Evolutionary conservation across 2,329 filamentous ascomycete genomes (phyloP).

Genomic region (Aspergillus sp.): DNA sequence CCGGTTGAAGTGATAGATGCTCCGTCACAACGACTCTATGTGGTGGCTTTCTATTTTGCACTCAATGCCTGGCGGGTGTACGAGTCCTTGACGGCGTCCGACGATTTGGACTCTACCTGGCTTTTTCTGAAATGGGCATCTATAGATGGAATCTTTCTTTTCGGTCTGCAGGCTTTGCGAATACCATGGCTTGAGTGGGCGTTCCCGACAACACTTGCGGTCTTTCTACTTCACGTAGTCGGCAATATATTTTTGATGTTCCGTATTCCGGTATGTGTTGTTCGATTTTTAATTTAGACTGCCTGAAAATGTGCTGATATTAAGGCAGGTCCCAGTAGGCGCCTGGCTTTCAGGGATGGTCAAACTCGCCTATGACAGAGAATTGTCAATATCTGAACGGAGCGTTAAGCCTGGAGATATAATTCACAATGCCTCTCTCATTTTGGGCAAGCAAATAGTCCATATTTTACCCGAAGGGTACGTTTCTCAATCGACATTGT

Average conservation of each 20-base stretch:
- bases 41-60: constrained; percentile 69
- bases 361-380: constrained; percentile 85
- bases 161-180: constrained; percentile 76
- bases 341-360: constrained; percentile 67
- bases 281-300: not conserved
- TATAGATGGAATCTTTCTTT: constrained; percentile 81
- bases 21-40: constrained; percentile 85
- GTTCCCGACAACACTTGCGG: constrained; percentile 63
- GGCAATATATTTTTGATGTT: constrained; percentile 90
- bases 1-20: constrained; percentile 79
- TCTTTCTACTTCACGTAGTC: constrained; percentile 68
- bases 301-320: constrained; percentile 1
- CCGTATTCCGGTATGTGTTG: constrained; percentile 64
- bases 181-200: constrained; percentile 97
- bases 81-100: constrained; percentile 75
- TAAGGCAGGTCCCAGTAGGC: constrained; percentile 63
- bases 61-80: constrained; percentile 80
- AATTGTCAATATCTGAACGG: constrained; percentile 88
- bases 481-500: constrained; percentile 16
- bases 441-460: constrained; percentile 93
- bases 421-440: constrained; percentile 86
- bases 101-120: constrained; percentile 81
- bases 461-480: constrained; percentile 93
- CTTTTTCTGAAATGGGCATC: constrained; percentile 90
- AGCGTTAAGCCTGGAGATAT: constrained; percentile 85